Conservation (phyloP, 805 yeast species). For the Pichia pseudocactophila region DNA sequence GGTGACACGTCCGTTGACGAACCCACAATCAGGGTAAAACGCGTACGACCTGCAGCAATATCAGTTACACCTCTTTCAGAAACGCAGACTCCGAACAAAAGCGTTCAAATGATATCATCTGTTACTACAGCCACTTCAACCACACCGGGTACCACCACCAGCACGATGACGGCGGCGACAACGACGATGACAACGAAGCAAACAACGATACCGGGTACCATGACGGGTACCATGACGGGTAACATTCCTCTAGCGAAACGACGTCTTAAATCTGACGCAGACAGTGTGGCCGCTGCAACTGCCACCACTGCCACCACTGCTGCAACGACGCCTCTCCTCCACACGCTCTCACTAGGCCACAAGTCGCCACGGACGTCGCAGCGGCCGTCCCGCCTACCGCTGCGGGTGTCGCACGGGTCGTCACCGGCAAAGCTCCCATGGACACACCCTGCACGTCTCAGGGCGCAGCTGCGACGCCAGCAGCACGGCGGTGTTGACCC, state of each 20-base stretch:
- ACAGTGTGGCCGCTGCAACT: background rate
- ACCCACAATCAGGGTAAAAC: background rate
- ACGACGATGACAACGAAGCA: no score
- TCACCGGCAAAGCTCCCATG: background rate
- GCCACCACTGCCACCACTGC: no score
- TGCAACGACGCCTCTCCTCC: no score
- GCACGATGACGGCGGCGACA: no score
- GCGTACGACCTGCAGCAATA: background rate
- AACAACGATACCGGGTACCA: no score
- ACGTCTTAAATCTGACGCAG: conserved; percentile 1
- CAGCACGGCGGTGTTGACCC: background rate
- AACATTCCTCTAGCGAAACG: background rate
- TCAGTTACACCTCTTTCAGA: no score
- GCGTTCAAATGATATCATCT: no score
- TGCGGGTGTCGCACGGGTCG: background rate
- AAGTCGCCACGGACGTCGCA: background rate
- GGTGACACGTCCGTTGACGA: background rate
- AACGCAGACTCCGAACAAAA: no score
- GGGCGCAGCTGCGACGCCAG: background rate
- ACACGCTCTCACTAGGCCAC: background rate
- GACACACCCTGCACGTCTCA: background rate
- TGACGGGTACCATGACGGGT: no score
- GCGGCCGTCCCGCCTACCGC: background rate
- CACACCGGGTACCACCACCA: no score
- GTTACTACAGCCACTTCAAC: no score